These are phyloP conservation scores for Sporothrix protearum DNA, from an alignment of 2,329 filamentous ascomycete species.

Conservation along the genomic window DNA sequence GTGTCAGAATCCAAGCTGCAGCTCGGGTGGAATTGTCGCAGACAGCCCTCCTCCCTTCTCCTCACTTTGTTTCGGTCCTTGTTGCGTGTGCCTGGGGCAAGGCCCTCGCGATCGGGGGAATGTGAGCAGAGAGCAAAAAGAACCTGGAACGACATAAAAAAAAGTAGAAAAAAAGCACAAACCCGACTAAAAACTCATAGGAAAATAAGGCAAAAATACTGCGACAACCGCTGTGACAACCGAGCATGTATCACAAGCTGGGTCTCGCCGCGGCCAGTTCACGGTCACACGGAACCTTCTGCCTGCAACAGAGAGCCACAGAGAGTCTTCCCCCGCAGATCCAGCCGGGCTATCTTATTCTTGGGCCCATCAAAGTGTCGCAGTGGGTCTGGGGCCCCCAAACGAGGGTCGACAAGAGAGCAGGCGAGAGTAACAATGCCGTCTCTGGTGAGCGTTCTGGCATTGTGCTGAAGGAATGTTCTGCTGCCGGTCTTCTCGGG, in stretches of 20 bases:
- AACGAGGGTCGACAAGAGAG: neutral
- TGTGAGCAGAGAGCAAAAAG: neutral
- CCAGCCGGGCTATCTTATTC: slow-evolving; percentile 3
- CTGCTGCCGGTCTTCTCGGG: slow-evolving; percentile 19
- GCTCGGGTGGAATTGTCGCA: slow-evolving; percentile 22
- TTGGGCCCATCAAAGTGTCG: neutral
- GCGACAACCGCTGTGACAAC: neutral
- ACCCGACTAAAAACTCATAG: neutral
- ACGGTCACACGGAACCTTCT: slow-evolving; percentile 24
- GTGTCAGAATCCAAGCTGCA: slow-evolving; percentile 8
- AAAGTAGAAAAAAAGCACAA: neutral
- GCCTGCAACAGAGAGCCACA: neutral
- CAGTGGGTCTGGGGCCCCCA: neutral
- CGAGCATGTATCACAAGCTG: slow-evolving; percentile 20
- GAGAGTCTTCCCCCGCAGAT: neutral
- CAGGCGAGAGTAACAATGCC: neutral
- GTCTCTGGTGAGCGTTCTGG: neutral
- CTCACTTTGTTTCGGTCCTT: neutral
- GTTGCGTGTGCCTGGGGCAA: slow-evolving; percentile 4
- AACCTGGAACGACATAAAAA: neutral
- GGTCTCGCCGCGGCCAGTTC: slow-evolving; percentile 12
- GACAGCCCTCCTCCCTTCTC: slow-evolving; percentile 8
- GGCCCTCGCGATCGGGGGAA: slow-evolving; percentile 7
- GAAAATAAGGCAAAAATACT: neutral
- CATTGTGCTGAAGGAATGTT: neutral